phyloP scores from a whole-genome alignment of 164 flowering plant species.

The Santalum album region DNA sequence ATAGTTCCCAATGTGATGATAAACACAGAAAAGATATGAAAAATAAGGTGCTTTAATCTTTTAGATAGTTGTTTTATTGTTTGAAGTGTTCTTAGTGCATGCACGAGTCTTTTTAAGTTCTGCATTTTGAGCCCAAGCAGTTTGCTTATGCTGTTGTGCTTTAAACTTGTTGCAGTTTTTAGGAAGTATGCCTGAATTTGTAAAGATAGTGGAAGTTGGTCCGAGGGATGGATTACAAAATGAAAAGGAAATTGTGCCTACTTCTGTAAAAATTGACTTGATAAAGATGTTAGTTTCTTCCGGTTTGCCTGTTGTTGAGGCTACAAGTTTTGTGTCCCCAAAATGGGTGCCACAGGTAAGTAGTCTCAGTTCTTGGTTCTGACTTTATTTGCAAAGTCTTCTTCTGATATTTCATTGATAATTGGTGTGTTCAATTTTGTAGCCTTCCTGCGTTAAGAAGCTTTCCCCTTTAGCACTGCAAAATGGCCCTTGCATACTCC shows the following conservation, averaged over 20 bases:
- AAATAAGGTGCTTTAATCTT: not conserved
- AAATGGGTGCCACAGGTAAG: constrained; percentile 8
- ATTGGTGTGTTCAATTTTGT: too few species aligned
- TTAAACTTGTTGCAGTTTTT: not conserved
- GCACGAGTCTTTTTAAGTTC: not conserved
- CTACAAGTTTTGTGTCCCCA: constrained; percentile 6
- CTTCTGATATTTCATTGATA: too few species aligned
- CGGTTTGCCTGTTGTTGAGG: constrained; percentile 4
- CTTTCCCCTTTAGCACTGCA: too few species aligned
- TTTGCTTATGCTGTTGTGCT: not conserved
- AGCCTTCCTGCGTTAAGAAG: too few species aligned
- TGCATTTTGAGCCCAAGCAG: not conserved
- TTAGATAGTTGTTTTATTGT: not conserved
- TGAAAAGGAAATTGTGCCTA: constrained; percentile 3
- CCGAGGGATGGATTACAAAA: constrained; percentile 7
- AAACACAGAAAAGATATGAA: not conserved
- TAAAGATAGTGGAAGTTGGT: constrained; percentile 8
- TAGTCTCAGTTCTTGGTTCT: not conserved
- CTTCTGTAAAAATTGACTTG: constrained; percentile 1
- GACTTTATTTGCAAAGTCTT: too few species aligned
- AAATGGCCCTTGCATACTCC: too few species aligned
- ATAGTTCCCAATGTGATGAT: not conserved
- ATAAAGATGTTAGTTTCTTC: constrained; percentile 3
- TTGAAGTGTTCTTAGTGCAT: not conserved
- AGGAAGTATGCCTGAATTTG: not conserved